Evolutionary conservation across 805 yeast species (phyloP).

Genomic region (Hanseniaspora valbyensis): DNA sequence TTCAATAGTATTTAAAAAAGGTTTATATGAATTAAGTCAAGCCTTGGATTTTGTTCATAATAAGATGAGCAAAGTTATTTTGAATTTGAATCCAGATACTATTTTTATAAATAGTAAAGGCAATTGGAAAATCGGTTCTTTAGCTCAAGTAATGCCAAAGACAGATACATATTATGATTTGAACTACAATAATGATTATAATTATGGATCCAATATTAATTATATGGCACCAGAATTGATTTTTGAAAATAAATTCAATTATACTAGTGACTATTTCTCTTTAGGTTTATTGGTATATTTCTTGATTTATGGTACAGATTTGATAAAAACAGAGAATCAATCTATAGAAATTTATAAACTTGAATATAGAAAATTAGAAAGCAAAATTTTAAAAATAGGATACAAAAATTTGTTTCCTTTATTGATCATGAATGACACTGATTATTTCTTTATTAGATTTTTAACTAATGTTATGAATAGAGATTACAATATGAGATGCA

Average conservation of each 20-base stretch:
- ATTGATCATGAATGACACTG: constrained; percentile 3
- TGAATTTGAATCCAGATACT: constrained; percentile 67
- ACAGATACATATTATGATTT: constrained; percentile 22
- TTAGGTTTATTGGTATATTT: constrained; percentile 66
- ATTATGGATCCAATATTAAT: constrained; percentile 31
- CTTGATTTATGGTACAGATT: constrained; percentile 46
- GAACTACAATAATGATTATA: neutral
- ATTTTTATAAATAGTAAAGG: constrained; percentile 69
- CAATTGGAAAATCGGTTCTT: constrained; percentile 88
- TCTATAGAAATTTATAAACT: constrained; percentile 51
- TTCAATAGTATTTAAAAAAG: constrained; percentile 59
- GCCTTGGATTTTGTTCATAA: constrained; percentile 77
- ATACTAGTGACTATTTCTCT: constrained; percentile 72
- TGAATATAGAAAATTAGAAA: constrained; percentile 40
- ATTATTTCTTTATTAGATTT: constrained; percentile 10
- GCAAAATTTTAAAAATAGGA: constrained; percentile 33
- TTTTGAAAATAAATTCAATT: constrained; percentile 49
- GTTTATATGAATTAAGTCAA: constrained; percentile 63
- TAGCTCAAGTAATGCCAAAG: constrained; percentile 40
- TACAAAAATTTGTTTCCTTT: constrained; percentile 34
- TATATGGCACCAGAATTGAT: constrained; percentile 80
- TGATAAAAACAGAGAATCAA: constrained; percentile 39
- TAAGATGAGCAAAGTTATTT: constrained; percentile 61
- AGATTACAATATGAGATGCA: constrained; percentile 26
- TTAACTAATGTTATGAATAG: constrained; percentile 42